Base-by-base conservation (phyloP, 23 red algal genomes). In the Cyanidium caldarium region DNA sequence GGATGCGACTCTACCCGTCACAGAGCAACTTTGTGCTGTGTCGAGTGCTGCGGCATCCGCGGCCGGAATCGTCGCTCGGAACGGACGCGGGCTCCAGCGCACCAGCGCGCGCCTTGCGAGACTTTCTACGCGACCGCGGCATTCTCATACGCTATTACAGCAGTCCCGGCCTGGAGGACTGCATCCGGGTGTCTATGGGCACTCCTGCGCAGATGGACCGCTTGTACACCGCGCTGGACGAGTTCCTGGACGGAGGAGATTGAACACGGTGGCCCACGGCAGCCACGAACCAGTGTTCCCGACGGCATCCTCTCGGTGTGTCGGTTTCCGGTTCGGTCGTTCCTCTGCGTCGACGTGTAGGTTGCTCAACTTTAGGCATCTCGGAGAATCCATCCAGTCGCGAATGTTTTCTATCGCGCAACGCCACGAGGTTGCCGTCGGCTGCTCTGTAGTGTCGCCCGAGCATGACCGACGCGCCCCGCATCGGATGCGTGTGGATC, bases 131-230 rank as follows among this genome's bases (percentile, higher is more conserved):
- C 13, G 42, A 88, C 2, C 73, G 72, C 34, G 91, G 83, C 23
- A 96, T 96, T 68, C 77, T 96, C 37, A 85, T 96, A 20, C 91
- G 91, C 28, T 96, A 96, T 67, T 96, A 96, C 72, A 81, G 77
- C 36, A 34, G 73, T 0, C 25, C 65, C 2, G 91, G 82, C 37
- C 61, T 96, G 13, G 41, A 42, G 0, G 85, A 96, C 71, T 96
- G 82, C 56, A 84, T 96, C 28, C 83, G 91, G 16, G 61, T 96
- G n/a, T 87, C 83, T 29, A 96, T 96, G 83, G 91, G 91, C 2
- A 96, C 83, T 25, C 70, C 80, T 19, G 72, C 71, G 39, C 84
- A 96, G 68, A 96, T 96, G 91, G 68, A 87, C 44, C 30, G 10
- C 25, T 26, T 96, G 26, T 96, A 85, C 40, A 40, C 42, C 0